Evolutionary conservation across 306 rosid species (phyloP).

Genomic region (Sechiopsis laciniata): DNA sequence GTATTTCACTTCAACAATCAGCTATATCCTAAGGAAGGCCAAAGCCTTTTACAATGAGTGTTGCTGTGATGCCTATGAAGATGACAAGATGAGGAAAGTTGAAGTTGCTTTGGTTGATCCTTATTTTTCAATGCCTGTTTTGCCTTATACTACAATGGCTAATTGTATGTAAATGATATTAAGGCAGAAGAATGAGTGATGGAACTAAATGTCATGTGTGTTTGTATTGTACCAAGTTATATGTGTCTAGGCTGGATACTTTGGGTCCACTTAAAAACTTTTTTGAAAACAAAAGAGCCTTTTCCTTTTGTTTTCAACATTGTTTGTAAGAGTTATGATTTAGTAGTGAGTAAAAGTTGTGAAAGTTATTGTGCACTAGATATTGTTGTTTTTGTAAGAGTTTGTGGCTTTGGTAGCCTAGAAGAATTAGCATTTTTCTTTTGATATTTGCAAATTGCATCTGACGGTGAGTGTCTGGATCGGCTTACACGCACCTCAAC

Average conservation of each 20-base stretch:
- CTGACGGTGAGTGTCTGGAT: too few species aligned
- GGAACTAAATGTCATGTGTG: neutral
- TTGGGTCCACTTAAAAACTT: neutral
- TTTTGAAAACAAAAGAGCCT: neutral
- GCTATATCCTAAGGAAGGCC: slow-evolving; percentile 40
- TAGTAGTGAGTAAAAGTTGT: neutral
- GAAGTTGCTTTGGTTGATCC: slow-evolving; percentile 39
- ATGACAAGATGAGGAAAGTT: slow-evolving; percentile 22
- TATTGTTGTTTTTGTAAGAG: neutral
- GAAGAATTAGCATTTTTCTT: neutral
- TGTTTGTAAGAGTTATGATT: neutral
- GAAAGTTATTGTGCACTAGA: neutral
- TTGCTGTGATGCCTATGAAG: slow-evolving; percentile 36
- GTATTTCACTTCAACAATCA: slow-evolving; percentile 43
- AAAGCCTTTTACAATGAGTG: slow-evolving; percentile 47
- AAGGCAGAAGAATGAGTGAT: slow-evolving; percentile 16
- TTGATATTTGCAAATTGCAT: too few species aligned
- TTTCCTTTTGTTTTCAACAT: slow-evolving; percentile 4
- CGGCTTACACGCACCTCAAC: too few species aligned
- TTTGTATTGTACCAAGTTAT: neutral
- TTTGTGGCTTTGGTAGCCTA: neutral
- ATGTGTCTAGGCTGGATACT: neutral
- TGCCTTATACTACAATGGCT: slow-evolving; percentile 23
- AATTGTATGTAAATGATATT: slow-evolving; percentile 1
- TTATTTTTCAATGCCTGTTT: slow-evolving; percentile 53